Evolutionary conservation across 2,329 filamentous ascomycete species (phyloP), one percentile per base, ranked within the genome.

Genomic region (Alternaria gaisen): DNA sequence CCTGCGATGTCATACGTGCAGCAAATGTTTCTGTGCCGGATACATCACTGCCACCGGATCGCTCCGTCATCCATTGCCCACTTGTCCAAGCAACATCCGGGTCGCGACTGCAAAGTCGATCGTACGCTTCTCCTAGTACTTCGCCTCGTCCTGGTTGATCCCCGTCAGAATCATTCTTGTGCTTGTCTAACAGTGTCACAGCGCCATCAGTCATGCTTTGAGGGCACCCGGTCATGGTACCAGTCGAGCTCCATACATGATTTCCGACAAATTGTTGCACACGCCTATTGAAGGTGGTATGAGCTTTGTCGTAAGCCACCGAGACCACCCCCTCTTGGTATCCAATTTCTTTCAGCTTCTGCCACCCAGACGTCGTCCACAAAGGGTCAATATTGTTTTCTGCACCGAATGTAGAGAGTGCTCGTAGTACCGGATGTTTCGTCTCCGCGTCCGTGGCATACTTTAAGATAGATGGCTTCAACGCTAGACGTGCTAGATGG

Each of bases 1-100:
- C 68, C 14, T 67, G 48, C 3, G 42, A 10, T 8, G 53, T 60
- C 24, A 68, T 54, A 67, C 76, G 28, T 52, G 36, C 54, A 4
- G 88, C 88, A 5, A 85, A 77, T 0, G 90, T 92, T 75, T 92
- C 90, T 0, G 88, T 91, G 38, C 84, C 83, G 4, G 87, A 87
- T 1, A 92, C 88, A 68, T 92, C 90, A 64, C 88, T 90, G 0
- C 90, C 90, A 2, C 90, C 90, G 0, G 84, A 83, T 3, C 90
- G 83, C 68, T 92, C 90, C 0, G 90, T 92, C 90, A 92, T 92
- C 90, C 90, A 92, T 73, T 92, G 90, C 0, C 90, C 90, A 41
- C 86, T 90, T 0, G 89, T 92, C 90, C 90, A 92, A 0, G 86
- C 85, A 18, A 77, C 65, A 0, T 69, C 56, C 0, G 81, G 78